Evolutionary conservation across 352 stramenopile genomes (phyloP).

Genomic region (Globisporangium canariense): DNA sequence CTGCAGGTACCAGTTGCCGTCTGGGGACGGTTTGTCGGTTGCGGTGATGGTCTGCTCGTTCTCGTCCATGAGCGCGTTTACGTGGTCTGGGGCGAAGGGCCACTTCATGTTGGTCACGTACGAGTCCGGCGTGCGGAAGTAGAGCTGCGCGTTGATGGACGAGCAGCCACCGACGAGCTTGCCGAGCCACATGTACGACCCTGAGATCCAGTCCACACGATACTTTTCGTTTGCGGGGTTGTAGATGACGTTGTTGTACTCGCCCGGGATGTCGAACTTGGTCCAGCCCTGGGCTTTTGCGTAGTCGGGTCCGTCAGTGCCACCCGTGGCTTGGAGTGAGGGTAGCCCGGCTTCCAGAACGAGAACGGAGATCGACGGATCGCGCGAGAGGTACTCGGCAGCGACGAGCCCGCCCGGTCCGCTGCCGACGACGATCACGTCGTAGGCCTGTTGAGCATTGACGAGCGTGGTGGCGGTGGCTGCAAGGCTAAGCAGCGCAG

Average conservation of each 20-base stretch:
- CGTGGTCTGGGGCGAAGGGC: constrained; percentile 44
- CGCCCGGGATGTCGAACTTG: constrained; percentile 66
- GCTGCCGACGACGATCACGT: constrained; percentile 31
- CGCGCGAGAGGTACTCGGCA: constrained; percentile 25
- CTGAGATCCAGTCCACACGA: constrained; percentile 35
- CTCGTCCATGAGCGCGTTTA: constrained; percentile 45
- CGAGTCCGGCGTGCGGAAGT: constrained; percentile 60
- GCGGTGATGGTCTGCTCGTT: no score
- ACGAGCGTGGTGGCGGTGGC: not conserved
- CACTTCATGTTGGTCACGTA: constrained; percentile 37
- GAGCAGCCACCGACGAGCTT: constrained; percentile 77
- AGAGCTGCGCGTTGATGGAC: constrained; percentile 75
- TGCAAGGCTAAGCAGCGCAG: not conserved
- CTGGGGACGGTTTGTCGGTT: no score
- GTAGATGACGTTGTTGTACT: constrained; percentile 48
- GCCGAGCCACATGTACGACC: constrained; percentile 46
- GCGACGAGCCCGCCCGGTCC: constrained; percentile 28
- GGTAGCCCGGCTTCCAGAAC: constrained; percentile 26
- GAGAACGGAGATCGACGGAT: constrained; percentile 22
- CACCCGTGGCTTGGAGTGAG: constrained; percentile 42
- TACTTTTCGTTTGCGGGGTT: constrained; percentile 36
- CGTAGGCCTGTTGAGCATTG: constrained; percentile 14
- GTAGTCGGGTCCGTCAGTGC: constrained; percentile 45
- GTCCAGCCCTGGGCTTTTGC: constrained; percentile 34
- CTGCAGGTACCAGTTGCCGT: no score